These are phyloP conservation scores for Sonneratia caseolaris DNA, from an alignment of 345 rosid genomes.

Conservation along the genomic window DNA sequence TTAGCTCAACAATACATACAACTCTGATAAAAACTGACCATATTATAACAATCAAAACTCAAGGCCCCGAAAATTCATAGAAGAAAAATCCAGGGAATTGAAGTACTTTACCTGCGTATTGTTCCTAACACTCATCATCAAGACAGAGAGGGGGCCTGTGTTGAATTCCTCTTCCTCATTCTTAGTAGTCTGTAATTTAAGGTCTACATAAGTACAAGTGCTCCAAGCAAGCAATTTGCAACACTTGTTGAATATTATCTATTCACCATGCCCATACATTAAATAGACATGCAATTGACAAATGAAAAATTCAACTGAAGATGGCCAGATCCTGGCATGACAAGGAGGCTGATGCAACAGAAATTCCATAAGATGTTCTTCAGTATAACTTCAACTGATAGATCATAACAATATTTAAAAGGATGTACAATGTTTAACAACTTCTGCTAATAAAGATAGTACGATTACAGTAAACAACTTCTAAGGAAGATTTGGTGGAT, in stretches of 20 bases:
- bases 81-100: not conserved
- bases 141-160: constrained; percentile 92
- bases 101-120: constrained; percentile 74
- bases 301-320: not conserved
- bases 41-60: not conserved
- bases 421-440: not conserved
- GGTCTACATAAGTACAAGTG: not conserved
- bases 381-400: not conserved
- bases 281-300: not conserved
- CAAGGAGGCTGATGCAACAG: no score
- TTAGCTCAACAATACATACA: not conserved
- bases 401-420: not conserved
- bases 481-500: no score
- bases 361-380: not conserved
- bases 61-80: not conserved
- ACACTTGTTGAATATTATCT: not conserved
- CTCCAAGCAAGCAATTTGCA: not conserved
- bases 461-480: not conserved
- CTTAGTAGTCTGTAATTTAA: constrained; percentile 30
- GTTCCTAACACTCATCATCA: constrained; percentile 96
- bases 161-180: constrained; percentile 94
- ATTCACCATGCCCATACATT: not conserved
- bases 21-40: not conserved
- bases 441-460: not conserved
- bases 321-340: not conserved